Evolutionary conservation across 169 alveolate genomes (phyloP), one percentile per base, ranked within the genome.

Genomic region (Cryptosporidium parvum): DNA sequence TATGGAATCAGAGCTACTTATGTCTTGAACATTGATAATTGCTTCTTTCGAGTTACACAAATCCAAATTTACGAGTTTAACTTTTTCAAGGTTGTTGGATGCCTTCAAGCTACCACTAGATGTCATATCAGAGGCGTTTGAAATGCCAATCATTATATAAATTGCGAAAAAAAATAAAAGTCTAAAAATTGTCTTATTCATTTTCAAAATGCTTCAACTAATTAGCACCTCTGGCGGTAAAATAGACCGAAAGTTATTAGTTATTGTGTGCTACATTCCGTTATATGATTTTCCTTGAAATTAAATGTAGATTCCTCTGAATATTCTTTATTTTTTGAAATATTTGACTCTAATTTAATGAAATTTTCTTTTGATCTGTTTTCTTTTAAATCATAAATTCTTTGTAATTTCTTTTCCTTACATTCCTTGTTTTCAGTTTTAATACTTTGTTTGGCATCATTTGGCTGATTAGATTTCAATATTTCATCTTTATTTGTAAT

Each of bases 231-330:
- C 37, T 8, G 9, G 67, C 67, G 67, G 67, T 7, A 56, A 56
- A 7, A n/a, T 0, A 26, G 21, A 12, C 26, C 10, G 18, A n/a
- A 56, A n/a, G 14, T 9, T 59, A 26, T 23, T 59, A 10, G 6
- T 23, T 70, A 70, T 70, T 70, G 84, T 29, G 84, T 70, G 12
- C 18, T 70, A 39, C 84, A 70, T 44, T 70, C 84, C 35, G 67
- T 70, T 10, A 70, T 29, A 18, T 37, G 26, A 70, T 70, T 35
- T 39, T 35, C 67, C 12, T 48, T 23, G 23, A 12, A 9, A 23
- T n/a, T 10, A 21, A 0, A 45, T 8, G 6, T 16, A 16, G 65
- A 26, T 8, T 16, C 26, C 6, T 70, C 35, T 3, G 84, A 29
- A 44, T n/a, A 7, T n/a, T 70, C 65, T 37, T 37, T 16, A 70